Evolutionary conservation across 148 eudicot genomes (phyloP), one percentile per base, ranked within the genome.

Genomic region (Silene latifolia): DNA sequence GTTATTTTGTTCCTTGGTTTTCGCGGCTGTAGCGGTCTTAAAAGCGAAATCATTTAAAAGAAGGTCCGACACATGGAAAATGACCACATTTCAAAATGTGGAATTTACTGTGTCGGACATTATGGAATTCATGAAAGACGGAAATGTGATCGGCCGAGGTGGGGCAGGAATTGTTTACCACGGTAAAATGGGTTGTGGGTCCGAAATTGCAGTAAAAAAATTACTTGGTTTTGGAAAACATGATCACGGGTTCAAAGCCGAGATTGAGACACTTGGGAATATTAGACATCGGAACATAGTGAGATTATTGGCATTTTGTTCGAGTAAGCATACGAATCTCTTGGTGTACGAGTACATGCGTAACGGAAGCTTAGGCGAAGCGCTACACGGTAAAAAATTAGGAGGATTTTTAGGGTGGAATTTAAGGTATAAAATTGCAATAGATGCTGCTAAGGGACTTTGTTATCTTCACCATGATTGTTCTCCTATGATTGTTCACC

Each of bases 401-500:
- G 88, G 91, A 2, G 87, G 89, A 18, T 85, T 86, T 19, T 39
- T 96, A 76, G 86, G 91, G 7, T 96, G 99, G 99, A 83, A 86
- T 77, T 63, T 89, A 80, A 87, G 99, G 87, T 92, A 96, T 85
- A 95, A 92, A 58, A 85, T 92, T 8, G 97, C 94, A 0, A 42
- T 85, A 11, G 99, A 92, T 69, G 88, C 99, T 0, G 90, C 99
- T 5, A 89, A 83, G 74, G 99, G 99, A 2, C 81, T 96, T 25
- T 88, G 98, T 79, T 96, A 96, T 61, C 91, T 96, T 27, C 99
- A 96, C 82, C 98, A 92, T 63, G 99, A 96, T 71, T 96, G 99
- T 72, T 87, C 92, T 10, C 99, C 99, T 5, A 27, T 92, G 85
- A 96, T 96, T 11, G 84, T 96, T 44, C 99, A 96, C 63, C 84